Base-by-base conservation (phyloP, 2,329 filamentous ascomycete genomes). In the Aureobasidium subglaciale region DNA sequence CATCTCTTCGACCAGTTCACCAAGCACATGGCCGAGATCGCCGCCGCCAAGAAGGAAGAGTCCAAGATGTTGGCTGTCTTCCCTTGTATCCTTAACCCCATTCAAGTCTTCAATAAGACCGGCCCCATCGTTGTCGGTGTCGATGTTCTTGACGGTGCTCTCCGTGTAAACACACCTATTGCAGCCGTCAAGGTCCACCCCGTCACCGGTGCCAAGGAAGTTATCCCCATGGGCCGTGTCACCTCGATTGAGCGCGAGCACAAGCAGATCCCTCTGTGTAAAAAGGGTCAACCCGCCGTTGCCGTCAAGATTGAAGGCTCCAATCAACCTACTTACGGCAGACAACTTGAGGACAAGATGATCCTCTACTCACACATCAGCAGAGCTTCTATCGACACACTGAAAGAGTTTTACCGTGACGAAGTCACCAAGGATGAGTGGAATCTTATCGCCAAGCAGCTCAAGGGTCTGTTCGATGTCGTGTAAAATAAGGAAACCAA, bases 81-180 rank as follows among this genome's bases (percentile, higher is more conserved):
- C 82, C 95, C 93, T 32, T 97, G 93, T 68, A 88, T 97, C 34
- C 82, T 99, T 56, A 82, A 81, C 63, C 84, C 92, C 0, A 88
- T 99, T 35, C 90, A 90, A 15, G 88, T 99, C 25, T 99, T 99
- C 83, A 97, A 97, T 81, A 99, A 99, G 82, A 96, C 91, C 50
- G 83, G 85, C 62, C 93, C 93, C 34, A 97, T 99, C 63, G 89
- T 99, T 58, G 78, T 99, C 46, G 93, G 93, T 76, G 87, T 97
- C 29, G 95, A 99, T 73, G 92, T 97, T 30, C 74, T 88, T n/a
- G 93, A 97, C 59, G 93, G 95, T 27, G 87, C 84, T 63, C 80
- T 99, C 50, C 84, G 84, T 65, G 77, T 96, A 64, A 88, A 92
- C 71, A 96, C 95, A 5, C 93, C 93, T 6, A 86, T 99, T 62